Evolutionary conservation across 2,329 filamentous ascomycete species (phyloP), one percentile per base, ranked within the genome.

Genomic region (Elsinoe necatrix): DNA sequence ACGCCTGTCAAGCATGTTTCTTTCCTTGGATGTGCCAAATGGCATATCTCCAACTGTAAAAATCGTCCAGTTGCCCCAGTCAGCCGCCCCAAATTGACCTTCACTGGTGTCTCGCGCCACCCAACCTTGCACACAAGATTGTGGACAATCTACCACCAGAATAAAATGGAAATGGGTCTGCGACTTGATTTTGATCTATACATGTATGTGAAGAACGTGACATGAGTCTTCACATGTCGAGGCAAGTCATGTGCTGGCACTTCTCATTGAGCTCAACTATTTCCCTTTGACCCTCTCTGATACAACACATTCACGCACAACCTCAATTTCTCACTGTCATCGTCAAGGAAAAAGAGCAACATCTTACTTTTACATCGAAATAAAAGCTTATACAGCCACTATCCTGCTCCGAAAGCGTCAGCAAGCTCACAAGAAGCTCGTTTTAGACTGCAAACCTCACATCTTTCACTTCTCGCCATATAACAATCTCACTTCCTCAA

Each of bases 181-280:
- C 12, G 9, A 12, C 4, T 3, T 7, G 14, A n/a, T 12, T 3
- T 11, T 37, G 14, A 4, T 37, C 14, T 12, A 12, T 11, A 37
- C 14, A 37, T 25, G 1, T 25, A 25, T 25, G 41, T 25, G 41
- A 23, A 12, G 2, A 45, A 25, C 9, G 41, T 45, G 41, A 45
- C 41, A 45, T 27, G 41, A 12, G 21, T 45, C 41, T 45, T 45
- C 41, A 45, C 41, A 45, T 45, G 41, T 45, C 41, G 14, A 45
- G 41, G 41, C 20, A 45, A 45, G 41, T 45, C 5, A 45, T 45
- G 41, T 45, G 20, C 41, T 45, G 41, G 41, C 41, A 45, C 41
- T 27, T 25, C 23, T 45, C 41, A 14, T 45, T 25, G 41, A 45
- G 20, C 23, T 45, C 41, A 45, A n/a, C 41, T 25, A 45, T 27